Evolutionary conservation across 371 early-diverging fungal species (phyloP), one percentile per base, ranked within the genome.

Genomic region (Mortierella sp.): DNA sequence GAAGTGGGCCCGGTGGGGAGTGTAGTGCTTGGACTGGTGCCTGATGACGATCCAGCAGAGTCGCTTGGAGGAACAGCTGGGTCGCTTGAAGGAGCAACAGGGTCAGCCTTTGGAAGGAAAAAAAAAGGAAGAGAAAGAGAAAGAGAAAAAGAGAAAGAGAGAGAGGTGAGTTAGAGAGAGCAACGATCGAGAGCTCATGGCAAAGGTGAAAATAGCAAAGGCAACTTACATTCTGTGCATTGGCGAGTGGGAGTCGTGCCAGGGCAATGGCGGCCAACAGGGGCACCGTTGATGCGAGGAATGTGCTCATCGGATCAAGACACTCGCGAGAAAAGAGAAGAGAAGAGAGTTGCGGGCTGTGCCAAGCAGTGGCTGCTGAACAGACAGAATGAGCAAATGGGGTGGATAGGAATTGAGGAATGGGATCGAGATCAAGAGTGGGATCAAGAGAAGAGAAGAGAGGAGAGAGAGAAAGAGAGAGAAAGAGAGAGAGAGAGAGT

Each of bases 21-120:
- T 7, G 14, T 12, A 29, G 16, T 15, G 14, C 75, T 63, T 70
- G 59, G 60, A 65, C 21, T 62, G 66, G 44, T 69, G 75, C 47
- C 69, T 69, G 50, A 69, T 74, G 65, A 66, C 58, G 60, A 66
- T 66, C 72, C n/a, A n/a, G n/a, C n/a, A 72, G 65, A 14, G 21
- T 30, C 37, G n/a, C n/a, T 16, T n/a, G 1, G 37, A 21, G 51
- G 63, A n/a, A n/a, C n/a, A n/a, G n/a, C 15, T 63, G 28, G 44
- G n/a, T 43, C 4, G 37, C 28, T 21, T 37, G 25, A 18, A 7
- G 47, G 15, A 7, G 58, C 21, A n/a, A 56, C 21, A 37, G 29
- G 6, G 43, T 11, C 4, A 1, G 12, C 18, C 29, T 14, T 30
- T 19, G 28, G 72, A 44, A 26, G 30, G 57, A 28, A 44, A 51